Base-by-base conservation (phyloP, 805 yeast genomes). In the Lipomyces japonicus region DNA sequence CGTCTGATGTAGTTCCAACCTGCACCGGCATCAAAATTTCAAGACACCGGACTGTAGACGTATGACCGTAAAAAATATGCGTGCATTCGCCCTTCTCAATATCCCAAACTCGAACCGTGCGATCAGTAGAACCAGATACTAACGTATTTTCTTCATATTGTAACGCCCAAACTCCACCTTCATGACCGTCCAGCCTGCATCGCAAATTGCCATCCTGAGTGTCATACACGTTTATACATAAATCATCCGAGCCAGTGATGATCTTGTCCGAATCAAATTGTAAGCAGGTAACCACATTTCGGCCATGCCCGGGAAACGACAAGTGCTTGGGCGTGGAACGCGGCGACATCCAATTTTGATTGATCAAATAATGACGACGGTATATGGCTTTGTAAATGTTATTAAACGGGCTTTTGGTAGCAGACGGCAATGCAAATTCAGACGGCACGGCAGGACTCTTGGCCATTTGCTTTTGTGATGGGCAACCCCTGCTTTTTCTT, bases 91-190 rank as follows among this genome's bases (percentile, higher is more conserved):
- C 95, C 21, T 84, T 81, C 48, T 78, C 75, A 54, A 90, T 80
- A 64, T 90, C 87, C 98, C 98, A 93, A 3, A 93, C 81, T 51
- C 98, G 77, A 2, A 93, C 95, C 0, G 95, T 83, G 59, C 96
- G 77, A 68, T 93, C 98, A 0, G 97, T 91, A 1, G 96, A 84
- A 0, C 97, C 98, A 52, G 95, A 85, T 1, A 91, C 95, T 39
- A 93, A 73, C 6, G 89, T 87, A 48, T 67, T 68, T 21, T 86
- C 89, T 47, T 78, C 74, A 64, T 89, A 90, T 68, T 91, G 88
- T 65, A 93, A 75, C 1, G 98, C 97, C 98, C 98, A 93, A 3
- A 93, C 98, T 35, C 98, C 98, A 39, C 98, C 98, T 47, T 85
- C 95, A 64, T 93, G 98, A 5, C 96, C 97, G 38, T 75, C 73